Base-by-base conservation (phyloP, 257 asterid species). In the Henckelia pumila region DNA sequence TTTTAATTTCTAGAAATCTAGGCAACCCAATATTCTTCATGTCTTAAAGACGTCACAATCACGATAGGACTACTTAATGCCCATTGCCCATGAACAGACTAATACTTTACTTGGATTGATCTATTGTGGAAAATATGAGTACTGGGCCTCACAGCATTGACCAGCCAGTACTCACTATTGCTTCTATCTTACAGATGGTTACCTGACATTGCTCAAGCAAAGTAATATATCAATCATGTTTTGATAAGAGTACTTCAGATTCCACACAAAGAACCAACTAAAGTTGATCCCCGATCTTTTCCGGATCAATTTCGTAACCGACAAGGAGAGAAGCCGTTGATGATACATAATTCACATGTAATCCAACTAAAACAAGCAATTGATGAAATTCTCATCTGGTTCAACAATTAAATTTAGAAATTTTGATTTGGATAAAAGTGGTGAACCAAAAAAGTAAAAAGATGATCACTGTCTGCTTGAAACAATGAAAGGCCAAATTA, bases 81-180 rank as follows among this genome's bases (percentile, higher is more conserved):
- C n/a, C n/a, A n/a, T n/a, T n/a, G n/a, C n/a, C n/a, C n/a, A n/a
- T n/a, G n/a, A n/a, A n/a, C n/a, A n/a, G n/a, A n/a, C n/a, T n/a
- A n/a, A n/a, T n/a, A n/a, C n/a, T n/a, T n/a, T n/a, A n/a, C 44
- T 63, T 63, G 30, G 19, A 53, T 30, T 7, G 30, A 53, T 17
- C 64, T 32, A 22, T 17, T 8, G 52, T 29, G 44, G 6, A 56
- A 29, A 71, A 76, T 30, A 37, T 37, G 47, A 37, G 14, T 37
- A n/a, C n/a, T n/a, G n/a, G 16, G 0, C 47, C 4, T 37, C 47
- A 37, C 47, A 37, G 16, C 47, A 37, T 37, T 37, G 47, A 10
- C 47, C 1, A 37, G 14, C 14, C 47, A 37, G 16, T 37, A 37
- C 3, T 10, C 47, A 37, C n/a, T n/a, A n/a, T n/a, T n/a, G n/a